Evolutionary conservation across 495 filamentous ascomycete genomes (phyloP).

Genomic region (Lasiosphaeria miniovina): DNA sequence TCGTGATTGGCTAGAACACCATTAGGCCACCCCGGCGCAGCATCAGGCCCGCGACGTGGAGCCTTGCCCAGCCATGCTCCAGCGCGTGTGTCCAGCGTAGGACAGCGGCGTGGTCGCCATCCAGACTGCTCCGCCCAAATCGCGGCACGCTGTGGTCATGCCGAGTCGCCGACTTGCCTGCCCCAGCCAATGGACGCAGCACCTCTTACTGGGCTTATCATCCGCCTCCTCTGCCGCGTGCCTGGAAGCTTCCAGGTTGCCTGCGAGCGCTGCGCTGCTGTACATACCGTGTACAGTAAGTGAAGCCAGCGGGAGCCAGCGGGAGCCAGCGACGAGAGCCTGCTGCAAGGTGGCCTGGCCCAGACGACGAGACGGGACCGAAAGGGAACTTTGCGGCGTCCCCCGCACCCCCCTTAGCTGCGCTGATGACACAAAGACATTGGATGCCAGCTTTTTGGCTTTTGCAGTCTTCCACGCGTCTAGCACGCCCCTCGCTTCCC

Average conservation of each 20-base stretch:
- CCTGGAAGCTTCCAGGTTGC: too few species aligned
- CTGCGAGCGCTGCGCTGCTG: too few species aligned
- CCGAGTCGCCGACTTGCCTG: neutral
- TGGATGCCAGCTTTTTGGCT: too few species aligned
- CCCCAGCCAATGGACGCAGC: neutral
- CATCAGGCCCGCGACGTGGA: neutral
- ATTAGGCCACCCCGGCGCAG: neutral
- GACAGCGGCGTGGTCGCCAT: neutral
- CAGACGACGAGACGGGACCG: neutral
- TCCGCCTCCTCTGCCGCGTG: neutral
- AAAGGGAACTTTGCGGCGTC: neutral
- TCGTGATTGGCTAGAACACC: neutral
- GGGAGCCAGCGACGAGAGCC: too few species aligned
- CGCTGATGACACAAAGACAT: neutral
- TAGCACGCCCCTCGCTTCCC: neutral
- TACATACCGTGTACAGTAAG: too few species aligned
- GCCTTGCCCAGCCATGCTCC: neutral
- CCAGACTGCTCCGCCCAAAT: neutral
- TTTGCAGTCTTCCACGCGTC: neutral
- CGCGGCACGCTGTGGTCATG: neutral
- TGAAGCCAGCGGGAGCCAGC: too few species aligned
- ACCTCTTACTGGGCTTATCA: neutral
- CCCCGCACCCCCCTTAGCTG: neutral
- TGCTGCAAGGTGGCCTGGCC: neutral
- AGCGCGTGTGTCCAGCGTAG: neutral